phyloP scores from a whole-genome alignment of 2,329 filamentous ascomycete species.

The Gnomoniopsis sp. region DNA sequence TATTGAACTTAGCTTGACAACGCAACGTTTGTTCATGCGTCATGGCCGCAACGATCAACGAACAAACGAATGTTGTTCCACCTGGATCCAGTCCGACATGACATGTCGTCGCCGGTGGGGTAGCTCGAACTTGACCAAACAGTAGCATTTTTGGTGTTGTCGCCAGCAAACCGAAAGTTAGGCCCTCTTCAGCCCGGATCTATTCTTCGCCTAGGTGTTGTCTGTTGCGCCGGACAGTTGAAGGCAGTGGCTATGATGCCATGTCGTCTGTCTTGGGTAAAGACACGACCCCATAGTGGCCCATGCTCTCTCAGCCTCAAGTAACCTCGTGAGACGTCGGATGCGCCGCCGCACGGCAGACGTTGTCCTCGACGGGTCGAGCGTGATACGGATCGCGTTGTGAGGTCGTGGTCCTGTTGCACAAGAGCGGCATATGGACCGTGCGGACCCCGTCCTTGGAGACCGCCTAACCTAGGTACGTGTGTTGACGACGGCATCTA shows the following conservation, averaged over 20 bases:
- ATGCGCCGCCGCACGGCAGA: conserved; percentile 11
- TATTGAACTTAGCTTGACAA: too few species aligned
- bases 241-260: background rate
- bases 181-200: background rate
- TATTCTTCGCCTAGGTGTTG: background rate
- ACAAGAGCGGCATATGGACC: background rate
- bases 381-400: background rate
- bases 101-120: background rate
- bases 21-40: too few species aligned
- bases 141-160: background rate
- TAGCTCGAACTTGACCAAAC: too few species aligned
- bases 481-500: background rate
- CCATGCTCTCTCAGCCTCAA: conserved; percentile 14
- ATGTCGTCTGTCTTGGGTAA: background rate
- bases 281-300: background rate
- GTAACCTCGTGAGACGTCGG: conserved; percentile 4
- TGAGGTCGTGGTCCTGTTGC: background rate
- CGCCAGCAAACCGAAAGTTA: background rate
- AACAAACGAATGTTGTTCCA: too few species aligned
- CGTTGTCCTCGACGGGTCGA: background rate
- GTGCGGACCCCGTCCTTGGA: background rate
- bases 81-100: conserved; percentile 1
- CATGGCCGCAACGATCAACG: too few species aligned
- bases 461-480: background rate
- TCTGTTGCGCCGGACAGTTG: background rate